Conservation (phyloP, 108 stramenopile species). For the Skeletonema grethae region DNA sequence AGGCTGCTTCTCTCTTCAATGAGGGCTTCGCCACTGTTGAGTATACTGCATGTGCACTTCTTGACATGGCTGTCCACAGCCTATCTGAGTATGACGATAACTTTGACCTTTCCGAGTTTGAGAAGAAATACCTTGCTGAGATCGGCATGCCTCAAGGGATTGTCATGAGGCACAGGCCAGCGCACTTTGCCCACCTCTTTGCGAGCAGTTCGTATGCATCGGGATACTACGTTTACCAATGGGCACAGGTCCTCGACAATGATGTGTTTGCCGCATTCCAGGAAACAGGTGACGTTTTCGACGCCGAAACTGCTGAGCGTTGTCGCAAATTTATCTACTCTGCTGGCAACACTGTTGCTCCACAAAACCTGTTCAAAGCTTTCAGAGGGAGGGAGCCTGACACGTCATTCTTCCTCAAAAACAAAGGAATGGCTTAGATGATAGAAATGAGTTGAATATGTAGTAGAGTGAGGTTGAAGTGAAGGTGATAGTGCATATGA, state of each 20-base stretch:
- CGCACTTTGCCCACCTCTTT: conserved; percentile 75
- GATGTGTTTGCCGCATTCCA: conserved; percentile 80
- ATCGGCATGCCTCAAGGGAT: conserved; percentile 83
- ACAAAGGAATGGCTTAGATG: conserved; percentile 51
- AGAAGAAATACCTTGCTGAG: conserved; percentile 60
- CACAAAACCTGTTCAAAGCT: conserved; percentile 70
- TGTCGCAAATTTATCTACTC: conserved; percentile 73
- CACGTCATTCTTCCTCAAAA: conserved; percentile 69
- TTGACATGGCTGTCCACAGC: conserved; percentile 77
- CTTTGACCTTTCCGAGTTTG: conserved; percentile 71
- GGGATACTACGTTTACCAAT: conserved; percentile 65
- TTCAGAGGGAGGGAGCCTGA: conserved; percentile 80
- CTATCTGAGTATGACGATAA: conserved; percentile 65
- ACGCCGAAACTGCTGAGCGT: conserved; percentile 53
- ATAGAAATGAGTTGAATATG: too few relatives aligned
- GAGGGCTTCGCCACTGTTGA: conserved; percentile 81
- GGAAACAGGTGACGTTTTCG: conserved; percentile 73
- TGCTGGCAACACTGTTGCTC: conserved; percentile 74
- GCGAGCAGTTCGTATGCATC: conserved; percentile 60
- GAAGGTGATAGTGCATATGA: too few relatives aligned
- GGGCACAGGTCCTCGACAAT: conserved; percentile 61
- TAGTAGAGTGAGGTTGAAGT: too few relatives aligned
- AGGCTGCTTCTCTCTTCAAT: conserved; percentile 69
- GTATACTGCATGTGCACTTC: conserved; percentile 76
- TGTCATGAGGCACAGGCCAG: conserved; percentile 78